A percentile compares a stretch with the other conserved stretches of the same genome.
These are phyloP conservation scores for Pinus taeda DNA, from an alignment of 75 land plant species.

Conservation along the genomic window DNA sequence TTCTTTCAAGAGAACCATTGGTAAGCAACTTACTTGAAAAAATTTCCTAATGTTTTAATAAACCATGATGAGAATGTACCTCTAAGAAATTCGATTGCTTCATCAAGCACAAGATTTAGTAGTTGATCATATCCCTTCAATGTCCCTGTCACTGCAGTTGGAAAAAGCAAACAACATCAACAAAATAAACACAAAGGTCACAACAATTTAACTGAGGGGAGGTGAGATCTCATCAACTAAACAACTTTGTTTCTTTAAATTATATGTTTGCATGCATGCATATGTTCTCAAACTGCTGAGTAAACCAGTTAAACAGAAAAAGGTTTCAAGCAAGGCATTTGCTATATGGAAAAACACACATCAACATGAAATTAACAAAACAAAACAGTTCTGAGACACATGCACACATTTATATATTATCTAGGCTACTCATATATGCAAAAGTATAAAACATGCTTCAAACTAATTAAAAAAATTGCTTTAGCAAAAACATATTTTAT, in stretches of 20 bases:
- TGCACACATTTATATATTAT: background rate
- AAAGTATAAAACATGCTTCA: too few species aligned
- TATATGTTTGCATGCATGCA: conserved; percentile 1
- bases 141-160: conserved; percentile 81
- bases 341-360: background rate
- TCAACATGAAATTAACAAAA: background rate
- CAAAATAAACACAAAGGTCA: background rate
- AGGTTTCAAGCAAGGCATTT: background rate
- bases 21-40: background rate
- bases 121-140: conserved; percentile 97
- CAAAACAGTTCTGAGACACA: background rate
- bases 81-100: conserved; percentile 87
- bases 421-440: too few species aligned
- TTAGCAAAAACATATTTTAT: too few species aligned
- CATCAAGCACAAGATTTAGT: conserved; percentile 94
- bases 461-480: too few species aligned
- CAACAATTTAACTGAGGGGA: background rate
- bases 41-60: background rate
- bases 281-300: background rate
- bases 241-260: background rate
- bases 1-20: background rate
- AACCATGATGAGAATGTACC: conserved; percentile 34
- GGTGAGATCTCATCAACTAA: background rate
- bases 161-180: background rate
- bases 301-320: background rate